Conservation (phyloP, 2,329 filamentous ascomycete genomes). For the Venturia nashicola region DNA sequence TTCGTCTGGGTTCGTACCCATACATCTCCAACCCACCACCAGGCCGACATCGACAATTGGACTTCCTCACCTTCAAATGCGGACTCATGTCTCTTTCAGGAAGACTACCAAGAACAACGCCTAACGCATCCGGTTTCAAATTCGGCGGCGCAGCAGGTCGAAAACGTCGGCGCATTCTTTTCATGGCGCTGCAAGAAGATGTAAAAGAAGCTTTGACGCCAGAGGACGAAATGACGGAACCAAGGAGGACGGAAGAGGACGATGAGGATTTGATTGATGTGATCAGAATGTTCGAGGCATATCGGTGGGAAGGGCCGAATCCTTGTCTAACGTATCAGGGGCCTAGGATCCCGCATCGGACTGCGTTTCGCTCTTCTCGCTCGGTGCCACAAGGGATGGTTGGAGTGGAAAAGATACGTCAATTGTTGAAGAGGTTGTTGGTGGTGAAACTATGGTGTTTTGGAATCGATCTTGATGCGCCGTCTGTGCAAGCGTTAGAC, state of each 20-base stretch:
- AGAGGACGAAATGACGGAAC: background rate
- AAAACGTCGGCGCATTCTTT: background rate
- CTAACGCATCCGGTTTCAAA: background rate
- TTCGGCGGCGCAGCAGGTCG: background rate
- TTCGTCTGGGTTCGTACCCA: background rate
- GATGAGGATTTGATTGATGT: constrained; percentile 1
- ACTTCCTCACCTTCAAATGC: background rate
- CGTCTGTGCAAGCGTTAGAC: background rate
- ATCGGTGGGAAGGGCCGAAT: background rate
- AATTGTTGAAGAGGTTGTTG: background rate
- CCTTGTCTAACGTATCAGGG: background rate
- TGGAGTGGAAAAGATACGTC: background rate
- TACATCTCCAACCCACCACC: background rate
- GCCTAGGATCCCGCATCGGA: background rate
- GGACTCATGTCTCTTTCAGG: background rate
- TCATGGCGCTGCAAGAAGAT: background rate
- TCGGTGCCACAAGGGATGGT: background rate
- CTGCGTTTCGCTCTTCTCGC: background rate
- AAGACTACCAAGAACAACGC: background rate
- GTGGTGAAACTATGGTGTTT: background rate
- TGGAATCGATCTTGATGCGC: background rate
- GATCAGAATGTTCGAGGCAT: background rate
- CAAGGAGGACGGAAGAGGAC: background rate
- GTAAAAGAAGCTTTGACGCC: background rate
- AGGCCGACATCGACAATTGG: background rate